These are phyloP conservation scores for Trametes villosa DNA, from an alignment of 768 basidiomycete species.

Conservation along the genomic window DNA sequence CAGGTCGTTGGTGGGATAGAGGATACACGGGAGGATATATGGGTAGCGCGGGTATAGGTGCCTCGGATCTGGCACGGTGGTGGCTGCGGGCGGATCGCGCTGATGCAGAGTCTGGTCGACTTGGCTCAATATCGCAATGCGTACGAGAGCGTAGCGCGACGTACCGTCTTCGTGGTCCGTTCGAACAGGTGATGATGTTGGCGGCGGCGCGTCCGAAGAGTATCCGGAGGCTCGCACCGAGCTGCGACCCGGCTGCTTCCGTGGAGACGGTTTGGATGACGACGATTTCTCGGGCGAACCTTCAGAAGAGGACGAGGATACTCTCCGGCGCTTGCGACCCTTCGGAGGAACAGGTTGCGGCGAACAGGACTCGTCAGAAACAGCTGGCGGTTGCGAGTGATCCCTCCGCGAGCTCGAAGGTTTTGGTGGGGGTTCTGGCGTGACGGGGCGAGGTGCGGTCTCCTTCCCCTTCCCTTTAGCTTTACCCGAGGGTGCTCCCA, in stretches of 20 bases:
- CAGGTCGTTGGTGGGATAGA: neutral
- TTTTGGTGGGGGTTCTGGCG: neutral
- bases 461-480: neutral
- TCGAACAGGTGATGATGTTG: slow-evolving; percentile 13
- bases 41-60: slow-evolving; percentile 7
- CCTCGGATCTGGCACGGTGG: neutral
- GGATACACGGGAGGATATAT: neutral
- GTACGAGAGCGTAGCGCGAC: neutral
- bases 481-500: neutral
- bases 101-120: neutral
- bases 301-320: slow-evolving; percentile 15
- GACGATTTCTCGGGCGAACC: neutral
- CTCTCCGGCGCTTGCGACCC: slow-evolving; percentile 16
- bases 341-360: slow-evolving; percentile 3
- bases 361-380: neutral
- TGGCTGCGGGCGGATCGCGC: neutral
- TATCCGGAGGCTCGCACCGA: neutral
- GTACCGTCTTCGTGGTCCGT: slow-evolving; percentile 15
- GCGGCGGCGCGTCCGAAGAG: slow-evolving; percentile 1
- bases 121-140: neutral
- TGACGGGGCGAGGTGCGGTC: neutral
- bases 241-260: neutral
- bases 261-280: neutral
- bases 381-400: neutral
- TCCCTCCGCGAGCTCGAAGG: neutral